Evolutionary conservation across 2,329 filamentous ascomycete genomes (phyloP).

Genomic region (Parastagonospora avenae): DNA sequence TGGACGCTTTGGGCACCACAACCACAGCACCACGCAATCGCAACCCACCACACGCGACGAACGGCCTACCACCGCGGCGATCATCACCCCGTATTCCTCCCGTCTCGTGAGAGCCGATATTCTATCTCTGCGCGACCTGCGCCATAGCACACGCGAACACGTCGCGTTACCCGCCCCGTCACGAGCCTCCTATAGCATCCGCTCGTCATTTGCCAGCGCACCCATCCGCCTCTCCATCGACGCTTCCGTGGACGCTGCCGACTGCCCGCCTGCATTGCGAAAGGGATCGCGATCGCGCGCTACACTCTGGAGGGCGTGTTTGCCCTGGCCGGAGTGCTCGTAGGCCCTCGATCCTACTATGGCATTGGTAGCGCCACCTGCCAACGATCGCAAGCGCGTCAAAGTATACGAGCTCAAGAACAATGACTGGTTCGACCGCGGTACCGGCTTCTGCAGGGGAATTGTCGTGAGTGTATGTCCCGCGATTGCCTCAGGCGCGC

Average conservation of each 20-base stretch:
- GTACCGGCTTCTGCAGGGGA: conserved; percentile 92
- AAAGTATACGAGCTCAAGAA: conserved; percentile 99
- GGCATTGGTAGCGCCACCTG: conserved; percentile 50
- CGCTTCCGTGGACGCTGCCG: conserved; percentile 17
- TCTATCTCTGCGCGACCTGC: conserved; percentile 8
- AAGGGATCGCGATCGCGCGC: conserved; percentile 31
- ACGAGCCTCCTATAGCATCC: conserved; percentile 19
- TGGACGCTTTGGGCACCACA: conserved; percentile 1
- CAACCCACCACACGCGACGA: conserved; percentile 23
- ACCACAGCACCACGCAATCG: not conserved
- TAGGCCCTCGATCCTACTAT: conserved; percentile 38
- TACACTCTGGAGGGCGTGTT: conserved; percentile 43
- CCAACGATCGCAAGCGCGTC: conserved; percentile 69
- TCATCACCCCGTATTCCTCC: conserved; percentile 13
- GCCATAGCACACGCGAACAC: conserved; percentile 4
- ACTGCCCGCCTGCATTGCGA: conserved; percentile 23
- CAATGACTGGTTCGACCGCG: conserved; percentile 98
- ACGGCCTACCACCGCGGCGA: conserved; percentile 20
- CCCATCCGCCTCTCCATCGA: conserved; percentile 17
- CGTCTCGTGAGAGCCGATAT: conserved; percentile 10
- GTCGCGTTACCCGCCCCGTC: conserved; percentile 15
- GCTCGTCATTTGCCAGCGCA: conserved; percentile 28
- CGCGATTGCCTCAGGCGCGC: not conserved
- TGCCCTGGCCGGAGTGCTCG: conserved; percentile 41
- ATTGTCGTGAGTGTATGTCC: conserved; percentile 71